Evolutionary conservation across 179 eudicot genomes (phyloP).

Genomic region (Heliamphora pulchella): DNA sequence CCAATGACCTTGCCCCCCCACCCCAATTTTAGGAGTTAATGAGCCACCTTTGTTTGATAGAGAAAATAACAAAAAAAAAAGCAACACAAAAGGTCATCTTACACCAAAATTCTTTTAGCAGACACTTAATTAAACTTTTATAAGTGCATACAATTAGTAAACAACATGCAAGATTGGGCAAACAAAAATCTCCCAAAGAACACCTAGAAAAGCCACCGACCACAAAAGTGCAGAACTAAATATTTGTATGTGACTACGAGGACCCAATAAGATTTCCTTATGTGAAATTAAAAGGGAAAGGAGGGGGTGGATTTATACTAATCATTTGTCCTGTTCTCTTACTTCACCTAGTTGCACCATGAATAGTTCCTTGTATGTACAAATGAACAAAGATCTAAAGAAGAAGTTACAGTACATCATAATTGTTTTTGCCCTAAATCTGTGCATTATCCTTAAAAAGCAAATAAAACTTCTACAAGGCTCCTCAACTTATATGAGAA

Average conservation of each 20-base stretch:
- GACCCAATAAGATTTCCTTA: neutral
- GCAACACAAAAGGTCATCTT: neutral
- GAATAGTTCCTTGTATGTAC: neutral
- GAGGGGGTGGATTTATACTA: too few relatives aligned
- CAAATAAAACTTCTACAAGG: neutral
- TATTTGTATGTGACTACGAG: neutral
- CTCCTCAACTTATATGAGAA: neutral
- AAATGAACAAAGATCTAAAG: constrained; percentile 1
- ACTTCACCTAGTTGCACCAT: neutral
- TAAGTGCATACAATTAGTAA: neutral
- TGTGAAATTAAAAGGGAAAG: neutral
- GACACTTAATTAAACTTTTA: neutral
- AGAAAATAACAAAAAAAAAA: neutral
- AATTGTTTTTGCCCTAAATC: neutral
- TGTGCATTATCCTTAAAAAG: neutral
- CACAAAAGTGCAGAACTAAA: neutral
- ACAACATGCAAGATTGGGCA: neutral
- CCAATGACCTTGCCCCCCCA: neutral
- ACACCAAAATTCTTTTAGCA: neutral
- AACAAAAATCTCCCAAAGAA: neutral
- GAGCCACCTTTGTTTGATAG: neutral
- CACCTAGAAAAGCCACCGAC: neutral
- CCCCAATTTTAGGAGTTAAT: neutral
- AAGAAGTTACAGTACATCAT: neutral
- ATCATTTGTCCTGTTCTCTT: too few relatives aligned